Conservation (phyloP, 306 rosid species). For the Cercis canadensis region DNA sequence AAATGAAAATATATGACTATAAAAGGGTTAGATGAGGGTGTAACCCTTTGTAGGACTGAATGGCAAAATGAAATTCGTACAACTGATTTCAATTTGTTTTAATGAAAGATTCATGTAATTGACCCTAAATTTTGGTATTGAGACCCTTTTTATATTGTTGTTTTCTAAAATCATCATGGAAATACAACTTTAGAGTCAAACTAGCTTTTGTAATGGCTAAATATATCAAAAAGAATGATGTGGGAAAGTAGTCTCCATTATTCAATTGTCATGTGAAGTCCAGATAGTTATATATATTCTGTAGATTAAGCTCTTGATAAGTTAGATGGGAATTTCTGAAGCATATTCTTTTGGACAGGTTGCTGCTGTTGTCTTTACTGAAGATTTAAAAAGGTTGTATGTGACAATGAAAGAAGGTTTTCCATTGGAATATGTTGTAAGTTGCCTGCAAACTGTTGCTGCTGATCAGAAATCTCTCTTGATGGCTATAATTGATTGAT, state of each 20-base stretch:
- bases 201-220: conserved; percentile 10
- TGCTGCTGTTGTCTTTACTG: conserved; percentile 88
- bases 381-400: conserved; percentile 81
- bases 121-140: conserved; percentile 1
- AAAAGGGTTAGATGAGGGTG: conserved; percentile 4
- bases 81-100: background rate
- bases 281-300: conserved; percentile 19
- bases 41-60: background rate
- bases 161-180: conserved; percentile 8
- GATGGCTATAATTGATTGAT: conserved; percentile 35
- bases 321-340: conserved; percentile 41
- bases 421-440: conserved; percentile 87
- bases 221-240: conserved; percentile 25
- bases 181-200: conserved; percentile 30
- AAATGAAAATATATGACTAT: background rate
- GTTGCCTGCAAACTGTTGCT: conserved; percentile 45
- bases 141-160: conserved; percentile 4
- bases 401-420: conserved; percentile 98
- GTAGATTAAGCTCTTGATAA: conserved; percentile 26
- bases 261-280: conserved; percentile 32
- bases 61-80: background rate
- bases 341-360: conserved; percentile 68
- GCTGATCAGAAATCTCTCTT: conserved; percentile 36
- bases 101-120: conserved; percentile 9
- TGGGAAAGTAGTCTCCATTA: background rate